Evolutionary conservation across 2,329 filamentous ascomycete genomes (phyloP).

Genomic region (Cladophialophora bantiana): DNA sequence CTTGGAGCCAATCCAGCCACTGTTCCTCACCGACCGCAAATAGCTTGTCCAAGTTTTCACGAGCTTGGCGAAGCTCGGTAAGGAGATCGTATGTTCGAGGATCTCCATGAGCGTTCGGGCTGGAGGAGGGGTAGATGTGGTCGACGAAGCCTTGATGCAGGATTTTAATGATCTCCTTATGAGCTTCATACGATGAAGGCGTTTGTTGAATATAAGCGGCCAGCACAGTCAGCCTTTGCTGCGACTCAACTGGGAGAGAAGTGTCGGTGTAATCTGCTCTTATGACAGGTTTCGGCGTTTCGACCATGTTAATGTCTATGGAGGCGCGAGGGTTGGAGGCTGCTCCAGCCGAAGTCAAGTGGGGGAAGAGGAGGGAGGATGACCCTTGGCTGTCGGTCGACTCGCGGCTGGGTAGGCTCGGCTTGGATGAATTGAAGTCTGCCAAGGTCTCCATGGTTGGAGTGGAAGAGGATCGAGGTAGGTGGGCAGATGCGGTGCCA

Average conservation of each 20-base stretch:
- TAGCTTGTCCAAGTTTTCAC: constrained; percentile 66
- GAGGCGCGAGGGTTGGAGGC: constrained; percentile 47
- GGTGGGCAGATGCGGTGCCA: constrained; percentile 45
- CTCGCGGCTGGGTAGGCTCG: constrained; percentile 50
- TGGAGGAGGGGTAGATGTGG: constrained; percentile 53
- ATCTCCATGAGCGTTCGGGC: constrained; percentile 54
- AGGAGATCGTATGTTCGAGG: constrained; percentile 56
- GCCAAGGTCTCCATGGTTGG: constrained; percentile 59
- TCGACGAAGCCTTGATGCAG: constrained; percentile 57
- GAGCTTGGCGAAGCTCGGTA: constrained; percentile 55
- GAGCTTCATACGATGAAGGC: constrained; percentile 56
- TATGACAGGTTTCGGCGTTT: constrained; percentile 50
- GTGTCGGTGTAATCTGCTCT: constrained; percentile 52
- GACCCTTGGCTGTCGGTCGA: constrained; percentile 50
- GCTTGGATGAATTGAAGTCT: constrained; percentile 53
- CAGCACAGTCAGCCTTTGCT: constrained; percentile 51
- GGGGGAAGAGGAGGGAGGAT: constrained; percentile 27
- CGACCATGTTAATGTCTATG: constrained; percentile 55
- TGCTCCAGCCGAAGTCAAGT: constrained; percentile 29
- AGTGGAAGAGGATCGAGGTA: constrained; percentile 52
- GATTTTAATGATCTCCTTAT: constrained; percentile 55
- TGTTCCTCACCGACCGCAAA: constrained; percentile 69
- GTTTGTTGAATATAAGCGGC: constrained; percentile 54
- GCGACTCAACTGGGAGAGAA: constrained; percentile 51
- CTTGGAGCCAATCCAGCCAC: constrained; percentile 69